Evolutionary conservation across 1,284 basidiomycete species (phyloP), one percentile per base, ranked within the genome.

Genomic region (Leccinum huronense): DNA sequence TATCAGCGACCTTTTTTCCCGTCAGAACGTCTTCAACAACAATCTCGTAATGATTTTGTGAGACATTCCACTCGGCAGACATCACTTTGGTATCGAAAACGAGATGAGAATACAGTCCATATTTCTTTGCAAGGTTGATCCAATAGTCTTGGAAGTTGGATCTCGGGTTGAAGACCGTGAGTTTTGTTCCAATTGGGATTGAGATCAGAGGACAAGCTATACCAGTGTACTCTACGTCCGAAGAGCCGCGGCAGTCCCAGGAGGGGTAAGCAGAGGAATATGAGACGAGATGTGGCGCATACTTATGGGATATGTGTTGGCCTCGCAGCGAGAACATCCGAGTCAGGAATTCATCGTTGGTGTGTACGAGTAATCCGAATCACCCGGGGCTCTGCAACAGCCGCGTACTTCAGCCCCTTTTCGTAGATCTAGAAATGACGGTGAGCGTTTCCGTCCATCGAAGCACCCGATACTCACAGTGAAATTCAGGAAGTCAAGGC

Each of bases 181-280:
- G 69, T 67, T 57, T 66, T 66, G 34, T 73, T 69, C 75, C 76
- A 76, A 40, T 74, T 57, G 1, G 75, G 73, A 57, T 76, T 73
- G 45, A 73, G 70, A 30, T 76, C 76, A 9, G 69, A 69, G 3
- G 76, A 78, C 10, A 74, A 64, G 53, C 73, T 75, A 65, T 78
- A 77, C 71, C 72, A 78, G 59, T 75, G 75, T 54, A 72, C 56
- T 72, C 68, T 27, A 77, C 69, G 36, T 76, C 73, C 30, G 66
- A 73, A 23, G 69, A 73, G 57, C 23, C 23, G 23, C 23, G 23
- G 23, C 71, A 75, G 30, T 69, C 72, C 71, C 71, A 58, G 30
- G 38, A 60, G 40, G 9, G 16, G 51, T 71, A 34, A 68, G 61
- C 1, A 31, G 56, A 33, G 1, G 10, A 13, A 14, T 36, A n/a